Evolutionary conservation across 2,329 filamentous ascomycete species (phyloP).

Genomic region (Leptosphaerulina australis): DNA sequence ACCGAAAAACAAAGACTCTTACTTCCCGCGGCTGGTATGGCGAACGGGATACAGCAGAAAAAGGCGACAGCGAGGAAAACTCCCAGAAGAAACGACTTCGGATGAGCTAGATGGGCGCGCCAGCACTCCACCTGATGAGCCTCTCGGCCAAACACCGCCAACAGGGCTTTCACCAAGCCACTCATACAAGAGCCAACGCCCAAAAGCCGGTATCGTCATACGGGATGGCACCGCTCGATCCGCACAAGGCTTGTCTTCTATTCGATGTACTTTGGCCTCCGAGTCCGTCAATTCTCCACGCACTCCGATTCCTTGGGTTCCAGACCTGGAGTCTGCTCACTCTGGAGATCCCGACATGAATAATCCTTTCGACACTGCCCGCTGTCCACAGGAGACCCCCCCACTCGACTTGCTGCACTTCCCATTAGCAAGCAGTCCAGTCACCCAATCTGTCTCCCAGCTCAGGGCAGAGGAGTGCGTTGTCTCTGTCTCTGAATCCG

Average conservation of each 20-base stretch:
- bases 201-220: background rate
- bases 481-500: background rate
- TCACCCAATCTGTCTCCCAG: background rate
- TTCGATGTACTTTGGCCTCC: background rate
- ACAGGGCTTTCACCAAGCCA: background rate
- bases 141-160: background rate
- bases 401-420: background rate
- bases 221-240: background rate
- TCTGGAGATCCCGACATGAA: background rate
- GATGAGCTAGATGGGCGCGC: background rate
- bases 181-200: background rate
- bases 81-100: background rate
- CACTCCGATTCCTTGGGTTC: background rate
- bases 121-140: no score
- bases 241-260: background rate
- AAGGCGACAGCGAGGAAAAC: background rate
- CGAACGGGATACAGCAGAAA: background rate
- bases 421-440: background rate
- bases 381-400: background rate
- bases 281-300: background rate
- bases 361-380: background rate
- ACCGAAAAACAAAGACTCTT: background rate
- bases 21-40: background rate
- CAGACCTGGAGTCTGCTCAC: background rate
- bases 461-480: constrained; percentile 1